These are phyloP conservation scores for Inonotus obliquus DNA, from an alignment of 1,284 basidiomycete genomes.

Conservation along the genomic window DNA sequence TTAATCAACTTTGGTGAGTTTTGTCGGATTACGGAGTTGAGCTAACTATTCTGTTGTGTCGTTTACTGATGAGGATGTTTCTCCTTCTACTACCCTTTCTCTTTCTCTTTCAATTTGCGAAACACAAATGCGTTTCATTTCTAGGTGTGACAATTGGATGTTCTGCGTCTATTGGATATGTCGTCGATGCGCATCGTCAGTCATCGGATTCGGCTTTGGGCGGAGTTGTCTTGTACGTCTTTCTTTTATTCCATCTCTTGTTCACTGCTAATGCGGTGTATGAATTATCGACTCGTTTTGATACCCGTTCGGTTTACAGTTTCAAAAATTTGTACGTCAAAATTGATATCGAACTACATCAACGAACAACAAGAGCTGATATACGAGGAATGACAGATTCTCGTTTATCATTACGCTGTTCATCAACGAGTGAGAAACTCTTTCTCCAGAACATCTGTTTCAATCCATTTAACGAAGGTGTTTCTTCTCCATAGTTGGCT, in stretches of 20 bases:
- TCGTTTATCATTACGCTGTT: conserved; percentile 23
- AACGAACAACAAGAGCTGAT: no score
- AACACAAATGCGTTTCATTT: background rate
- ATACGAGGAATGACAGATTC: conserved; percentile 14
- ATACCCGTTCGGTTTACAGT: background rate
- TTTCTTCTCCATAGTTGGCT: conserved; percentile 15
- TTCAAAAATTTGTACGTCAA: conserved; percentile 19
- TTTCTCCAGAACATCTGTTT: background rate
- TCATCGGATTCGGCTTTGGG: conserved; percentile 22
- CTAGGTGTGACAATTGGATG: conserved; percentile 20
- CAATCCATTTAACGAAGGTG: background rate
- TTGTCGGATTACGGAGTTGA: background rate
- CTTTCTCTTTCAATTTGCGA: no score
- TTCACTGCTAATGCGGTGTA: background rate
- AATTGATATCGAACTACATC: no score
- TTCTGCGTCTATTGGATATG: conserved; percentile 23
- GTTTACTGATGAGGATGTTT: no score
- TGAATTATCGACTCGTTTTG: background rate
- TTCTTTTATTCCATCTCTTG: background rate
- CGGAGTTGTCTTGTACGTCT: conserved; percentile 18
- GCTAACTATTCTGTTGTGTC: no score
- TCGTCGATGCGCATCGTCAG: conserved; percentile 23
- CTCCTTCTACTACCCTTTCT: no score
- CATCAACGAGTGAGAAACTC: conserved; percentile 21
- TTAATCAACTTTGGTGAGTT: conserved; percentile 21